These are phyloP conservation scores for Cinnamomum chago DNA, from an alignment of 164 flowering plant genomes.

Conservation along the genomic window DNA sequence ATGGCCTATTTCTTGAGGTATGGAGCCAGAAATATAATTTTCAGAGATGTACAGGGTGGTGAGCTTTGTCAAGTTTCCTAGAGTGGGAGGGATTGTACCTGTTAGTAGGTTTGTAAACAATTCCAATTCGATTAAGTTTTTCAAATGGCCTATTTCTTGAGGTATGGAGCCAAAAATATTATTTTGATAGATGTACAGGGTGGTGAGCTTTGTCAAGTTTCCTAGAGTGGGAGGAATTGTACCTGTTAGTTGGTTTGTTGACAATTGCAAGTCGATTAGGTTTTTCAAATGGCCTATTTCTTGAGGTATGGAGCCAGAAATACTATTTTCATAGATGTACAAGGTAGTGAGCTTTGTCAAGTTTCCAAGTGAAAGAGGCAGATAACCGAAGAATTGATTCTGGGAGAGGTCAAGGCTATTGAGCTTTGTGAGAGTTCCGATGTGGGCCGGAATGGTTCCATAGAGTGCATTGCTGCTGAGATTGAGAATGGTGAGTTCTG, in stretches of 20 bases:
- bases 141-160: background rate
- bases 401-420: constrained; percentile 19
- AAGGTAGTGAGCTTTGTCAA: constrained; percentile 10
- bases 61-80: background rate
- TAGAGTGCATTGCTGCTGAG: constrained; percentile 6
- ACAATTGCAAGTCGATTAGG: background rate
- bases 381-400: constrained; percentile 12
- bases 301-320: constrained; percentile 18
- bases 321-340: constrained; percentile 4
- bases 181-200: background rate
- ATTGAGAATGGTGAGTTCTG: constrained; percentile 17
- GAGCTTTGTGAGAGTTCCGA: constrained; percentile 22
- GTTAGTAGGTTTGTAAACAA: background rate
- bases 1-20: no score
- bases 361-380: constrained; percentile 27
- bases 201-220: constrained; percentile 3
- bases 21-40: no score
- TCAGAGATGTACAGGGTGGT: no score
- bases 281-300: constrained; percentile 20
- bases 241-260: constrained; percentile 8
- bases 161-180: background rate
- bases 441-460: constrained; percentile 19
- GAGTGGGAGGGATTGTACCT: background rate
- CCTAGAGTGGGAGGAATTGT: constrained; percentile 25
- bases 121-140: background rate